A percentile compares a stretch with the other conserved stretches of the same genome.
Conservation (phyloP, 306 rosid genomes). For the Casuarina equisetifolia region DNA sequence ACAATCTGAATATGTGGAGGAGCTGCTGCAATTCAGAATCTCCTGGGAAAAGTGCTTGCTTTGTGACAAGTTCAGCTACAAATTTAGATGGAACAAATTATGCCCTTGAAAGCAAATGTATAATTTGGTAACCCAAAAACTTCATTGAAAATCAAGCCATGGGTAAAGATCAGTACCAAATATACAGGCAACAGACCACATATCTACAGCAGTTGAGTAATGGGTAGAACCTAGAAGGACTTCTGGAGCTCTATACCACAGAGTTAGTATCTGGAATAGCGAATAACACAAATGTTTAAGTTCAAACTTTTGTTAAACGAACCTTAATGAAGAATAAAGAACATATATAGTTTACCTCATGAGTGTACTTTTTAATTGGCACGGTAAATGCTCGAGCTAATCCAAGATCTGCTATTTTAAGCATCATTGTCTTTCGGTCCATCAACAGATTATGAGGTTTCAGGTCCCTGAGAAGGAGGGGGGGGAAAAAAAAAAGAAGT, state of each 20-base stretch:
- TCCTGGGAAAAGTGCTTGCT: conserved; percentile 84
- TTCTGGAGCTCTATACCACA: conserved; percentile 98
- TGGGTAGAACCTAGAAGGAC: conserved; percentile 94
- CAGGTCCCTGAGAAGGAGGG: conserved; percentile 53
- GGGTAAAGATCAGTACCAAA: conserved; percentile 52
- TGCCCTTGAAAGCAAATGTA: not conserved
- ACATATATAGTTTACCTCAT: conserved; percentile 50
- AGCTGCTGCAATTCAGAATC: conserved; percentile 98
- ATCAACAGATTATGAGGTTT: conserved; percentile 95
- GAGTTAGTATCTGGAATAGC: conserved; percentile 66
- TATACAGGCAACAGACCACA: conserved; percentile 96
- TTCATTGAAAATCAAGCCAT: not conserved
- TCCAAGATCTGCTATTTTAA: conserved; percentile 94
- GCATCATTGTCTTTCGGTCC: conserved; percentile 81
- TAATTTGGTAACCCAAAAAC: not conserved
- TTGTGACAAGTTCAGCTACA: conserved; percentile 86
- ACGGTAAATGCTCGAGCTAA: conserved; percentile 89
- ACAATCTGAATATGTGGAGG: conserved; percentile 87
- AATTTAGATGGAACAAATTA: not conserved
- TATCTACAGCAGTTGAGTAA: conserved; percentile 92
- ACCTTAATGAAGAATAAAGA: not conserved
- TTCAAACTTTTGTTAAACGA: not conserved
- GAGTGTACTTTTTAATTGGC: conserved; percentile 94
- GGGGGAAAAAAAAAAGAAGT: not conserved
- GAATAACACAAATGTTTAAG: too few relatives aligned